These are phyloP conservation scores for Boletus rufocinnamomeus DNA, from an alignment of 768 basidiomycete genomes.

Conservation along the genomic window DNA sequence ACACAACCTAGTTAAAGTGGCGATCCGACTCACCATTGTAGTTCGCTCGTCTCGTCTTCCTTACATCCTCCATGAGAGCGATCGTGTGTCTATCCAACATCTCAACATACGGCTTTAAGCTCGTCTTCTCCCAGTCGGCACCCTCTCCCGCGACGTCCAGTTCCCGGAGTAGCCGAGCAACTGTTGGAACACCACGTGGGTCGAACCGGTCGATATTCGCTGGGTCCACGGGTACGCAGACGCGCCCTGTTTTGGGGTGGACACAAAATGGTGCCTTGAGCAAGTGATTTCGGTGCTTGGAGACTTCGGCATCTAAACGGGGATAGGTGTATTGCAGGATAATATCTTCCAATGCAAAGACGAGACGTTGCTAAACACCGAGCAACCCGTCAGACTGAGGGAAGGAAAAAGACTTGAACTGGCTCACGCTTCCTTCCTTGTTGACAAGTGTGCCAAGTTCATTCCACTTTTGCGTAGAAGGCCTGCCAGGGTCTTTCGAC, in stretches of 20 bases:
- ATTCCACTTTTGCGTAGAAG: conserved; percentile 75
- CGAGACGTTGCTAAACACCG: conserved; percentile 26
- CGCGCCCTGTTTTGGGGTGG: conserved; percentile 93
- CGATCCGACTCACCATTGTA: conserved; percentile 19
- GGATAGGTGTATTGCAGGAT: conserved; percentile 95
- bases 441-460: conserved; percentile 51
- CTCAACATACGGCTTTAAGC: conserved; percentile 86
- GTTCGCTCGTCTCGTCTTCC: conserved; percentile 23
- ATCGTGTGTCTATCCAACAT: conserved; percentile 76
- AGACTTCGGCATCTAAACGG: conserved; percentile 94
- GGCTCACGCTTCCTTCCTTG: conserved; percentile 42
- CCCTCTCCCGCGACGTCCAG: conserved; percentile 58
- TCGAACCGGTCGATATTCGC: conserved; percentile 75
- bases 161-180: conserved; percentile 79
- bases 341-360: conserved; percentile 77
- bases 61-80: conserved; percentile 34
- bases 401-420: neutral
- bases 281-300: conserved; percentile 96
- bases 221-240: conserved; percentile 93
- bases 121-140: conserved; percentile 86
- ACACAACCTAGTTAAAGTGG: neutral
- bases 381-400: neutral
- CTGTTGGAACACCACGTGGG: conserved; percentile 84
- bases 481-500: conserved; percentile 49
- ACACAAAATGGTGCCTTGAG: conserved; percentile 97